Conservation (phyloP, 768 basidiomycete species). For the Lentinus brumalis region DNA sequence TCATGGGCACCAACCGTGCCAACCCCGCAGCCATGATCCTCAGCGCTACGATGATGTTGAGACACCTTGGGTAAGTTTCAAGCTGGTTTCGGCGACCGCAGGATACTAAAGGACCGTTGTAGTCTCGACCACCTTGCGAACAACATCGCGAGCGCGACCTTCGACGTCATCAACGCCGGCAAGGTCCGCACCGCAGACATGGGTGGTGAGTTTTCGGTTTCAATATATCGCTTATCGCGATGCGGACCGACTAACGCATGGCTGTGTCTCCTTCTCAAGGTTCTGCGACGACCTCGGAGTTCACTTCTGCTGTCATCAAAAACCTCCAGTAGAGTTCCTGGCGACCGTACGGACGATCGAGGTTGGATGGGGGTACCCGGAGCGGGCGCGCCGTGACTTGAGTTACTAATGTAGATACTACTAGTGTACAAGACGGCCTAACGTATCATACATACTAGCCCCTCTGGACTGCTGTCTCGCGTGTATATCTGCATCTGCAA, state of each 20-base stretch:
- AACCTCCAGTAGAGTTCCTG: conserved; percentile 50
- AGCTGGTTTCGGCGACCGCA: too few relatives aligned
- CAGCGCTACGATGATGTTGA: conserved; percentile 96
- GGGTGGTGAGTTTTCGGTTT: conserved; percentile 65
- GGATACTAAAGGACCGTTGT: conserved; percentile 24
- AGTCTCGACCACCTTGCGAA: conserved; percentile 94
- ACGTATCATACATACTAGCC: conserved; percentile 15
- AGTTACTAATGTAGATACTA: conserved; percentile 21
- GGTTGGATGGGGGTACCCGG: not conserved
- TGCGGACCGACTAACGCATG: not conserved
- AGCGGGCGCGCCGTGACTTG: conserved; percentile 12
- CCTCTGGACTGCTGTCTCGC: conserved; percentile 10
- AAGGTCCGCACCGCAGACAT: conserved; percentile 93
- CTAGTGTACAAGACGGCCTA: conserved; percentile 22
- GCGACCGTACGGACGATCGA: not conserved
- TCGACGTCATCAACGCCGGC: conserved; percentile 87
- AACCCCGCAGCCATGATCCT: conserved; percentile 99
- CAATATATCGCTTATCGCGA: not conserved
- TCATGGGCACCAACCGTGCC: conserved; percentile 94
- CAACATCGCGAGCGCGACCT: conserved; percentile 88
- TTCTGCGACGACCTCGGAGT: conserved; percentile 89
- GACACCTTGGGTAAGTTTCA: conserved; percentile 78
- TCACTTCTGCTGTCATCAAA: conserved; percentile 91
- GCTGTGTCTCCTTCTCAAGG: conserved; percentile 45
- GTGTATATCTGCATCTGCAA: not conserved